Percentiles rank a stretch among this genome's conserved stretches.
Evolutionary conservation across 805 yeast species (phyloP).

Genomic region (Zygoascus tannicola): DNA sequence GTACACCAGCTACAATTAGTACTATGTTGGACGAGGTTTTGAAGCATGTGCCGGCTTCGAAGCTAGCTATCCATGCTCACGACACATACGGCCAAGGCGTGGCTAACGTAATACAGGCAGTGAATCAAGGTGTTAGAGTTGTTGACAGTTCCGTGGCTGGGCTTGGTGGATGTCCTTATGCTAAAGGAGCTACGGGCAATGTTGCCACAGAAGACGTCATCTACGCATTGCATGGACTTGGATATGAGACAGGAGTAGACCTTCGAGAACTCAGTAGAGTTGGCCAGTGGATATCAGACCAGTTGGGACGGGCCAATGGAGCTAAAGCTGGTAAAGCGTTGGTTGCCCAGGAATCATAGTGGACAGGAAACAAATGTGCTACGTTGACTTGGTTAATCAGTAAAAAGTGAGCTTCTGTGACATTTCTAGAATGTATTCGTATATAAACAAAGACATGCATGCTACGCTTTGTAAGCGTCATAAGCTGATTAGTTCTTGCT

Average conservation of each 20-base stretch:
- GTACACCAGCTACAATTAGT: constrained; percentile 23
- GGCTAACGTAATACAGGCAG: constrained; percentile 24
- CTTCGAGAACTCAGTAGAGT: constrained; percentile 17
- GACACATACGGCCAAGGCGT: constrained; percentile 30
- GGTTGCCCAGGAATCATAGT: constrained; percentile 10
- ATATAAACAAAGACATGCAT: no score
- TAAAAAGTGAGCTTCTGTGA: no score
- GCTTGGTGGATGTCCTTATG: constrained; percentile 30
- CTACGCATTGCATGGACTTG: constrained; percentile 24
- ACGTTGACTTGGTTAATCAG: no score
- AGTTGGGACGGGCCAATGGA: constrained; percentile 20
- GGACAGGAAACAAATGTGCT: no score
- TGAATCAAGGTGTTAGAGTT: constrained; percentile 24
- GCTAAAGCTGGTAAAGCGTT: constrained; percentile 25
- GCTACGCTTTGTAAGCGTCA: no score
- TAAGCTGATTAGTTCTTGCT: background rate
- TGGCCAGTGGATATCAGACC: constrained; percentile 23
- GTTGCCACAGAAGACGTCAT: constrained; percentile 28
- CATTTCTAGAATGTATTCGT: no score
- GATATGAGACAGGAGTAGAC: constrained; percentile 24
- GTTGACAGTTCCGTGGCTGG: constrained; percentile 27
- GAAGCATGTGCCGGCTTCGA: constrained; percentile 15
- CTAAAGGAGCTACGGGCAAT: constrained; percentile 28
- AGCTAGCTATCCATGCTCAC: constrained; percentile 27
- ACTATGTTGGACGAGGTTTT: constrained; percentile 21